These are phyloP conservation scores for Blastocystis sp. DNA, from an alignment of 352 stramenopile genomes.

Conservation along the genomic window DNA sequence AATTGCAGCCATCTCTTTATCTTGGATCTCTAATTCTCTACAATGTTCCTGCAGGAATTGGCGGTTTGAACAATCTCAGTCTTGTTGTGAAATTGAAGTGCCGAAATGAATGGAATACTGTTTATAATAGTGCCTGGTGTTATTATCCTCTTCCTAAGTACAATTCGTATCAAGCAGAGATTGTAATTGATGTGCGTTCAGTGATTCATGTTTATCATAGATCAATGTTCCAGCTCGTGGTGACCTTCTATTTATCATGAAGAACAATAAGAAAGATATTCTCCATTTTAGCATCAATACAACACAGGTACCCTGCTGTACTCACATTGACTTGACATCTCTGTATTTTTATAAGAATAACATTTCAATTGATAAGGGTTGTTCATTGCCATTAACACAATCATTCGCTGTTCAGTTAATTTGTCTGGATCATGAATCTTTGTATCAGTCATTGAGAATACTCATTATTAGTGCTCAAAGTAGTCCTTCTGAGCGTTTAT, in stretches of 20 bases:
- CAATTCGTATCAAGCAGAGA: conserved; percentile 36
- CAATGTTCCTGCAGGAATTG: conserved; percentile 41
- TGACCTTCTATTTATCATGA: conserved; percentile 50
- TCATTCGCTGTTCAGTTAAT: conserved; percentile 50
- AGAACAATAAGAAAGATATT: conserved; percentile 31
- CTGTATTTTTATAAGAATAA: conserved; percentile 52
- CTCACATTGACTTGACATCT: neutral
- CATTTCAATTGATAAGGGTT: conserved; percentile 35
- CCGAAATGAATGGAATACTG: conserved; percentile 51
- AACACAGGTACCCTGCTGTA: conserved; percentile 49
- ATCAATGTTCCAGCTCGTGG: conserved; percentile 39
- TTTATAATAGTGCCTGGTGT: conserved; percentile 50
- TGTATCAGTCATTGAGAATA: neutral
- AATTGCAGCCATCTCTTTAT: conserved; percentile 51
- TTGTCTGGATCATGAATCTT: conserved; percentile 13
- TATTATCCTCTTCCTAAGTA: conserved; percentile 38
- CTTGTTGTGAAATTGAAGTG: conserved; percentile 56
- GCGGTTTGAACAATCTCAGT: neutral
- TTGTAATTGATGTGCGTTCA: conserved; percentile 20
- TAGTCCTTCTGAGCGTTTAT: neutral
- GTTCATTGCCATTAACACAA: conserved; percentile 9
- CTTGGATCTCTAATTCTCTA: conserved; percentile 47
- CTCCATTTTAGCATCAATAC: conserved; percentile 54
- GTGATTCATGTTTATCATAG: neutral
- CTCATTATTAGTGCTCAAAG: no score